phyloP scores from a whole-genome alignment of 2,329 filamentous ascomycete genomes.

The Akanthomyces uredinophilus region DNA sequence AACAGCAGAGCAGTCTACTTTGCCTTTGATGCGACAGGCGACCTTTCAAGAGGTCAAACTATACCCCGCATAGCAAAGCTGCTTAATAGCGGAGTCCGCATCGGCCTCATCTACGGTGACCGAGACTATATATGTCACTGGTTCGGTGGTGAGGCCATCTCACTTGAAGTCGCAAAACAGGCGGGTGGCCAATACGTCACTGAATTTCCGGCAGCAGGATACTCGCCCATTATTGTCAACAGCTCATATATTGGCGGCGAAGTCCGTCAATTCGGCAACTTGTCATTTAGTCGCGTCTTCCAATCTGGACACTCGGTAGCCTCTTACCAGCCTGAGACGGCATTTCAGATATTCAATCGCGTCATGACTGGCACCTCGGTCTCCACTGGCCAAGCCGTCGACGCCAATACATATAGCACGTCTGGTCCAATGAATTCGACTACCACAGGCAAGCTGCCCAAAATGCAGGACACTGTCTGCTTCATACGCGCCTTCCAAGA shows the following conservation, averaged over 20 bases:
- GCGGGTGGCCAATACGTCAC: conserved; percentile 42
- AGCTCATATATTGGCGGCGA: conserved; percentile 63
- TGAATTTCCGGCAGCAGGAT: conserved; percentile 62
- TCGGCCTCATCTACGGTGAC: conserved; percentile 68
- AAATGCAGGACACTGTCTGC: conserved; percentile 49
- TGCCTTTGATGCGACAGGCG: conserved; percentile 48
- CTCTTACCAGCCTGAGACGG: conserved; percentile 55
- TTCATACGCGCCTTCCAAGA: conserved; percentile 48
- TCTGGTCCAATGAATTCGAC: conserved; percentile 54
- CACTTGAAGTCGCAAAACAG: conserved; percentile 53
- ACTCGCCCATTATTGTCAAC: conserved; percentile 66
- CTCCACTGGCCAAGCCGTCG: conserved; percentile 48
- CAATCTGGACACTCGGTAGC: conserved; percentile 61
- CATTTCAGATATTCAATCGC: conserved; percentile 56
- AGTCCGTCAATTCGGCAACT: conserved; percentile 72
- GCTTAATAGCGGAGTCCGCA: conserved; percentile 56
- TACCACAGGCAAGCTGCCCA: conserved; percentile 47
- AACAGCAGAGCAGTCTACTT: conserved; percentile 40
- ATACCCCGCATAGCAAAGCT: conserved; percentile 55
- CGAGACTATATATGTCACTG: conserved; percentile 62
- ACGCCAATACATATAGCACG: conserved; percentile 50
- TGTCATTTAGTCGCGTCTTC: conserved; percentile 62
- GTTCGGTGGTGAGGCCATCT: conserved; percentile 70
- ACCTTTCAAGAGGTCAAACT: conserved; percentile 60
- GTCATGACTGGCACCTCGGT: conserved; percentile 52